These are phyloP conservation scores for Persicaria maculosa DNA, from an alignment of 148 eudicot genomes.

Conservation along the genomic window DNA sequence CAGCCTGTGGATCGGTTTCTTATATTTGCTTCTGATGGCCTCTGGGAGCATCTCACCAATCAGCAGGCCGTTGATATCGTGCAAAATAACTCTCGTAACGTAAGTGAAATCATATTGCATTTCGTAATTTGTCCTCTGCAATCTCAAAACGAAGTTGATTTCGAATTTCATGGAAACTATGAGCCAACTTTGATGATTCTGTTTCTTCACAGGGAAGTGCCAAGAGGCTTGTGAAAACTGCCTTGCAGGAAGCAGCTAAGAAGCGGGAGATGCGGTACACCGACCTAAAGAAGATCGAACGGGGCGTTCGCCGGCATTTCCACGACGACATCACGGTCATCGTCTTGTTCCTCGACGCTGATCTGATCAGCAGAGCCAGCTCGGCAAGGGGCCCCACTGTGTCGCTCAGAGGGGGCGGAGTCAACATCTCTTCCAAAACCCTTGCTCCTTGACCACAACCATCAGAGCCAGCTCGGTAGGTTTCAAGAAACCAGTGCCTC, in stretches of 20 bases:
- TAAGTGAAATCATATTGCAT: slow-evolving; percentile 3
- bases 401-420: slow-evolving; percentile 10
- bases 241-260: slow-evolving; percentile 13
- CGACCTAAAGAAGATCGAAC: slow-evolving; percentile 9
- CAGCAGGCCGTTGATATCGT: slow-evolving; percentile 33
- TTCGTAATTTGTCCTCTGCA: no score
- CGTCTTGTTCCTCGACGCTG: slow-evolving; percentile 6
- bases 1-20: slow-evolving; percentile 30
- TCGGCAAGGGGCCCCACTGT: not conserved
- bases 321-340: slow-evolving; percentile 12
- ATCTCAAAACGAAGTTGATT: not conserved
- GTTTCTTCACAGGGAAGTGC: slow-evolving; percentile 11
- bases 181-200: not conserved
- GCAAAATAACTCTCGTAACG: slow-evolving; percentile 26
- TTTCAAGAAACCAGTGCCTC: not conserved
- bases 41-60: slow-evolving; percentile 35
- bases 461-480: not conserved
- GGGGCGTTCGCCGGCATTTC: slow-evolving; percentile 14
- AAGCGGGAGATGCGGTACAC: slow-evolving; percentile 15
- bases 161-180: not conserved
- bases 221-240: slow-evolving; percentile 13
- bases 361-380: slow-evolving; percentile 9
- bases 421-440: slow-evolving; percentile 6
- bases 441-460: not conserved
- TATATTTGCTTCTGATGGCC: slow-evolving; percentile 37